Percentiles rank a stretch among this genome's conserved stretches.
phyloP scores from a whole-genome alignment of 176 grass and related monocot species.

The Stipa capillata region DNA sequence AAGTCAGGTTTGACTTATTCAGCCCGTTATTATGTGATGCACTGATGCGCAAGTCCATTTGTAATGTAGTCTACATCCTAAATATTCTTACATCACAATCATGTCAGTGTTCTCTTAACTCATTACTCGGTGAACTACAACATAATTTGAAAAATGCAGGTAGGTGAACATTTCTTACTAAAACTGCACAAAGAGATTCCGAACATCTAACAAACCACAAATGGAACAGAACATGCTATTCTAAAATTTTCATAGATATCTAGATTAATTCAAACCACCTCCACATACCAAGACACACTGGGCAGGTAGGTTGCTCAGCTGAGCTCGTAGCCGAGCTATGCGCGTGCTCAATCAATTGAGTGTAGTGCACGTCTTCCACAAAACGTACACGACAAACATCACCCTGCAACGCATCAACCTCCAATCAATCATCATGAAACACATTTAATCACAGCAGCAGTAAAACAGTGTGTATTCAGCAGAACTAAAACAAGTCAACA shows the following conservation, averaged over 20 bases:
- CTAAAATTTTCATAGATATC: background rate
- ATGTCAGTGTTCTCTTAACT: background rate
- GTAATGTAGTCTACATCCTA: background rate
- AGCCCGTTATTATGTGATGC: background rate
- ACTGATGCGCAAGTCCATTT: background rate
- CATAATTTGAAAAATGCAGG: background rate
- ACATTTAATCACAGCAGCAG: background rate
- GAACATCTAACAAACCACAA: background rate
- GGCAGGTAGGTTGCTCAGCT: constrained; percentile 68
- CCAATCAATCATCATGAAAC: constrained; percentile 12
- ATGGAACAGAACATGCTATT: background rate
- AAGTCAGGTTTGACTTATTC: background rate
- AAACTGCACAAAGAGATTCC: background rate
- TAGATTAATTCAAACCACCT: background rate
- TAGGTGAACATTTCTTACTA: background rate
- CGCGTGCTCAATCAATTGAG: constrained; percentile 62
- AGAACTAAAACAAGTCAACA: constrained; percentile 18
- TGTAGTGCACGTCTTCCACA: constrained; percentile 76
- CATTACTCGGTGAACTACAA: background rate
- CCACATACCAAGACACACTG: constrained; percentile 70
- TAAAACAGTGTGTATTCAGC: background rate
- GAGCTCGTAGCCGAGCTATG: constrained; percentile 47
- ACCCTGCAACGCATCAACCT: constrained; percentile 42
- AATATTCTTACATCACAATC: background rate
- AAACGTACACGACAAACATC: constrained; percentile 57